These are phyloP conservation scores for Pseudonectria buxi DNA, from an alignment of 2,329 filamentous ascomycete species.

Conservation along the genomic window DNA sequence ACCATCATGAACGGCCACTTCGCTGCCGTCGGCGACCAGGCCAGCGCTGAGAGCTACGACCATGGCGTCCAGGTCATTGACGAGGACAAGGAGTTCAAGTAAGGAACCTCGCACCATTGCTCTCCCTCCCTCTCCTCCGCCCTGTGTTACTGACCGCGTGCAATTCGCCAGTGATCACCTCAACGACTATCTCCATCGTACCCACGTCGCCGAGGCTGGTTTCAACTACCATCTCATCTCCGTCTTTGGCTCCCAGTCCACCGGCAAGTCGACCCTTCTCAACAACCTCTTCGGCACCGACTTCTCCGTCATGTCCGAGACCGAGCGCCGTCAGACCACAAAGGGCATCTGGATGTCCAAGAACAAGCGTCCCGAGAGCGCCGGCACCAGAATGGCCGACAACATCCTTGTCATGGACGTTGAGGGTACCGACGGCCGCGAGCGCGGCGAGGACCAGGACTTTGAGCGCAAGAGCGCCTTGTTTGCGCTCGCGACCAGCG, in stretches of 20 bases:
- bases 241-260: constrained; percentile 97
- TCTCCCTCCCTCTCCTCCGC: constrained; percentile 1
- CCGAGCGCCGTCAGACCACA: constrained; percentile 88
- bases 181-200: constrained; percentile 71
- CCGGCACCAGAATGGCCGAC: constrained; percentile 68
- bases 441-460: constrained; percentile 95
- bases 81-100: constrained; percentile 92
- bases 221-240: constrained; percentile 99
- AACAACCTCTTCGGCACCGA: constrained; percentile 94
- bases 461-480: constrained; percentile 98
- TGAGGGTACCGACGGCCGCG: constrained; percentile 92
- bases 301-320: constrained; percentile 97
- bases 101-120: constrained; percentile 30
- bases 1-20: constrained; percentile 72
- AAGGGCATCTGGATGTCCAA: constrained; percentile 99
- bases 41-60: constrained; percentile 64
- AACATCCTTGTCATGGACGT: constrained; percentile 99
- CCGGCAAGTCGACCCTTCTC: constrained; percentile 93
- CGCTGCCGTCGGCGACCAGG: constrained; percentile 62
- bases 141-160: constrained; percentile 7
- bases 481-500: constrained; percentile 93
- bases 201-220: constrained; percentile 76
- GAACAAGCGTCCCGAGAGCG: constrained; percentile 64
- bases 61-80: constrained; percentile 97
- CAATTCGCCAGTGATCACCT: constrained; percentile 57